Conservation (phyloP, 148 eudicot genomes). For the Talinum fruticosum region DNA sequence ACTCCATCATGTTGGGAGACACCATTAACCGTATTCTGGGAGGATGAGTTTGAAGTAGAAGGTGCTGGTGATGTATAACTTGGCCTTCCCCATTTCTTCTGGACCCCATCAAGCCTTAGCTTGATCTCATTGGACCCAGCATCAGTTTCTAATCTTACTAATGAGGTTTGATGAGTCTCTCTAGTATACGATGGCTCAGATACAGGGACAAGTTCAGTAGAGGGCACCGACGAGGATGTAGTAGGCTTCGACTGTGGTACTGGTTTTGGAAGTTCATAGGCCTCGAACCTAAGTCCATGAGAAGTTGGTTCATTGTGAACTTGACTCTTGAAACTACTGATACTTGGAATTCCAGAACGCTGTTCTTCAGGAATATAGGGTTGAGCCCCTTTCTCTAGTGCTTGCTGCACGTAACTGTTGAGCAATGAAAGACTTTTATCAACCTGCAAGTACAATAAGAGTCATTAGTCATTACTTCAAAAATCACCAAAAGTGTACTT, state of each 20-base stretch:
- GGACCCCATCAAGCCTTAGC: constrained; percentile 90
- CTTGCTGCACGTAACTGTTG: constrained; percentile 55
- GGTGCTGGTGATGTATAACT: constrained; percentile 60
- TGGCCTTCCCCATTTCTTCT: constrained; percentile 91
- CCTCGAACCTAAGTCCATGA: constrained; percentile 90
- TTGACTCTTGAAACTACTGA: constrained; percentile 48
- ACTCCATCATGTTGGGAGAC: constrained; percentile 36
- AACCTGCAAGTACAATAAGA: constrained; percentile 47
- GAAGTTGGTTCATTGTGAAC: constrained; percentile 53
- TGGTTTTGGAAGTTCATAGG: constrained; percentile 88
- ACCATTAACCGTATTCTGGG: constrained; percentile 50
- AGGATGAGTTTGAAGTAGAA: constrained; percentile 54
- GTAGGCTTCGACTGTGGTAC: constrained; percentile 36
- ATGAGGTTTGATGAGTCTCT: constrained; percentile 39
- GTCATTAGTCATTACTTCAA: background rate
- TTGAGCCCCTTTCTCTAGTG: constrained; percentile 81
- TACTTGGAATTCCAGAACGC: constrained; percentile 52
- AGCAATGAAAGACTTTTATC: constrained; percentile 76
- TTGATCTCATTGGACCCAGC: constrained; percentile 58
- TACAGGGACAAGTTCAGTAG: constrained; percentile 76
- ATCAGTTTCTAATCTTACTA: constrained; percentile 39
- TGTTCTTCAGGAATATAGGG: constrained; percentile 82
- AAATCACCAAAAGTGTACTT: background rate
- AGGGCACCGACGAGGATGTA: constrained; percentile 41
- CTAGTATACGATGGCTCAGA: constrained; percentile 50